A percentile compares a stretch with the other conserved stretches of the same genome.
Conservation (phyloP, 2,329 filamentous ascomycete species). For the Hymenoscyphus fraxineus region DNA sequence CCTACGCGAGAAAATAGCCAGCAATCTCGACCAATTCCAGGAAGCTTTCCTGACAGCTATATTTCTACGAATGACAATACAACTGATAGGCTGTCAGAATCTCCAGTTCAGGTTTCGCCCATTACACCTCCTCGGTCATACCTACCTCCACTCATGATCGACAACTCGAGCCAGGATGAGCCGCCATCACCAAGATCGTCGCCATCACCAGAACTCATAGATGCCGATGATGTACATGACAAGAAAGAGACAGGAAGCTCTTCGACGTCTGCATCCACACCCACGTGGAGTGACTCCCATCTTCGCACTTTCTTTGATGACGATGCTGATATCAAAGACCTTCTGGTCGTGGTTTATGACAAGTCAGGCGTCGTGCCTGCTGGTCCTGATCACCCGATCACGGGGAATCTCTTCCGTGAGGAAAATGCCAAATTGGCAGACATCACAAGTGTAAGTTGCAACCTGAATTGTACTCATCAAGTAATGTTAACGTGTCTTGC, state of each 20-base stretch:
- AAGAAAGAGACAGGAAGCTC: conserved; percentile 44
- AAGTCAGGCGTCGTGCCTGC: conserved; percentile 78
- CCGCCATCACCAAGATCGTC: conserved; percentile 60
- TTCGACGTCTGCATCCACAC: conserved; percentile 52
- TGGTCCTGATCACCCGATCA: conserved; percentile 80
- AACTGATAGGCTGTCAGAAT: conserved; percentile 58
- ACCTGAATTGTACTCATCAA: not conserved
- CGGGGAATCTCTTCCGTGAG: conserved; percentile 75
- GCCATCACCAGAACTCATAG: conserved; percentile 58
- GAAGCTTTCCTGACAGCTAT: conserved; percentile 36
- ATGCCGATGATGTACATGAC: conserved; percentile 40
- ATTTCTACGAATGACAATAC: conserved; percentile 31
- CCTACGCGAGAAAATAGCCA: conserved; percentile 22
- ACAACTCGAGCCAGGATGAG: conserved; percentile 68
- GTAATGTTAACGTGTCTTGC: conserved; percentile 20
- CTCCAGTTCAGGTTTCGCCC: conserved; percentile 63
- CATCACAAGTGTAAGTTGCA: conserved; percentile 66
- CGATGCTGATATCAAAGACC: conserved; percentile 80
- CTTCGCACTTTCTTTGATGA: conserved; percentile 90
- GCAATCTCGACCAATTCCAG: conserved; percentile 32
- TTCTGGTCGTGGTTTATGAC: conserved; percentile 89
- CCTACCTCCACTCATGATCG: conserved; percentile 64
- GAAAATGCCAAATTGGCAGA: conserved; percentile 82
- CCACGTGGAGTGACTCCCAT: conserved; percentile 81
- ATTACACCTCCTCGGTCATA: conserved; percentile 45